Evolutionary conservation across 306 rosid species (phyloP).

Genomic region (Neltuma alba): DNA sequence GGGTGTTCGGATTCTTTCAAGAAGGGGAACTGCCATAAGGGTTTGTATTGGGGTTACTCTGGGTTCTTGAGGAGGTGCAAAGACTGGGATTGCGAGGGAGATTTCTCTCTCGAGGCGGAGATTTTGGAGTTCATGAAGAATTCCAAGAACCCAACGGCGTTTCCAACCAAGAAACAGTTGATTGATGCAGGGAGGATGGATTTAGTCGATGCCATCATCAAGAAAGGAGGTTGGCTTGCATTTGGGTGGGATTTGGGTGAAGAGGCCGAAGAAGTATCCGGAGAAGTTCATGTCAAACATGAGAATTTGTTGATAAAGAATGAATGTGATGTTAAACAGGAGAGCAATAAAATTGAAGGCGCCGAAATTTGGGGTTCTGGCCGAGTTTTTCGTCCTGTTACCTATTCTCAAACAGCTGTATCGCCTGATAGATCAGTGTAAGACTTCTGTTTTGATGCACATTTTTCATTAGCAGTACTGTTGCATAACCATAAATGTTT

Average conservation of each 20-base stretch:
- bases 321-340: background rate
- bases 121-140: slow-evolving; percentile 84
- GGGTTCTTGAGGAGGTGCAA: slow-evolving; percentile 60
- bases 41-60: slow-evolving; percentile 44
- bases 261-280: background rate
- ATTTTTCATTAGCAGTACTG: background rate
- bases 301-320: background rate
- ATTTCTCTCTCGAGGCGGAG: slow-evolving; percentile 62
- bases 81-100: slow-evolving; percentile 53
- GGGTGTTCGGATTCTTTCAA: slow-evolving; percentile 25
- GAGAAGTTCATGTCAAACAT: background rate
- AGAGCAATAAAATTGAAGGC: background rate
- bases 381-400: background rate
- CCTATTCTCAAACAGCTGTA: background rate
- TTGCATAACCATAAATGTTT: slow-evolving; percentile 22
- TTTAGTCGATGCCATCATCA: slow-evolving; percentile 69
- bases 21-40: slow-evolving; percentile 7
- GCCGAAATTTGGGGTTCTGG: background rate
- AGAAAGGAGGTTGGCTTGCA: slow-evolving; percentile 89
- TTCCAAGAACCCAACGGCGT: slow-evolving; percentile 61
- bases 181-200: slow-evolving; percentile 78
- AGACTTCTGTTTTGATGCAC: slow-evolving; percentile 1
- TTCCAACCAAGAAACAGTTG: slow-evolving; percentile 76
- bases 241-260: slow-evolving; percentile 76
- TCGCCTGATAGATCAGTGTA: slow-evolving; percentile 22